Conservation (phyloP, 306 rosid genomes). For the Gillenia trifoliata region DNA sequence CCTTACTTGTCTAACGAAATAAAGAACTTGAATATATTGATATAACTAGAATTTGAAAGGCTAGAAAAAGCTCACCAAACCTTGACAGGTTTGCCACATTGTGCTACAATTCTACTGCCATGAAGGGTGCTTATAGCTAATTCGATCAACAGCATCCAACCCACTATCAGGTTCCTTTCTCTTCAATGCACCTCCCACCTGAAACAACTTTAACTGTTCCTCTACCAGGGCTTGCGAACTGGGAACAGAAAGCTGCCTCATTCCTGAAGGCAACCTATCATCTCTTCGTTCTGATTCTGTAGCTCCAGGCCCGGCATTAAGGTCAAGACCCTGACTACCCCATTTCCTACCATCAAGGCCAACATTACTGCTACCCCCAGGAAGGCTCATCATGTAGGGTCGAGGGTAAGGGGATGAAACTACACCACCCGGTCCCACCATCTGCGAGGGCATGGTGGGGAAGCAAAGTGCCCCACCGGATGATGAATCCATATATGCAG, state of each 20-base stretch:
- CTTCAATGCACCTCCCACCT: slow-evolving; percentile 64
- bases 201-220: slow-evolving; percentile 79
- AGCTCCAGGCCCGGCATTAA: slow-evolving; percentile 82
- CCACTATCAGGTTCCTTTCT: slow-evolving; percentile 90
- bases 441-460: slow-evolving; percentile 73
- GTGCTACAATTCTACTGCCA: slow-evolving; percentile 51
- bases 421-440: slow-evolving; percentile 69
- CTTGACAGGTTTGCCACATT: slow-evolving; percentile 12
- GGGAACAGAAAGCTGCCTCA: slow-evolving; percentile 65
- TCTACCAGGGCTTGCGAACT: slow-evolving; percentile 63
- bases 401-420: slow-evolving; percentile 62
- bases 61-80: slow-evolving; percentile 30
- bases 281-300: slow-evolving; percentile 62
- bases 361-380: slow-evolving; percentile 63
- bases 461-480: slow-evolving; percentile 67
- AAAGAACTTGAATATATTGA: neutral
- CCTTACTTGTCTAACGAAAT: neutral
- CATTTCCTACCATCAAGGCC: slow-evolving; percentile 79
- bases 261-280: slow-evolving; percentile 57
- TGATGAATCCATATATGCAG: slow-evolving; percentile 78
- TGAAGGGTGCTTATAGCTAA: slow-evolving; percentile 69
- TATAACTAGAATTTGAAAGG: neutral
- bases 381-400: slow-evolving; percentile 72
- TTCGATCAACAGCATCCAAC: slow-evolving; percentile 75
- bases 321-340: slow-evolving; percentile 90